Evolutionary conservation across 768 basidiomycete species (phyloP), one percentile per base, ranked within the genome.

Genomic region (Goffeauzyma gilvescens): DNA sequence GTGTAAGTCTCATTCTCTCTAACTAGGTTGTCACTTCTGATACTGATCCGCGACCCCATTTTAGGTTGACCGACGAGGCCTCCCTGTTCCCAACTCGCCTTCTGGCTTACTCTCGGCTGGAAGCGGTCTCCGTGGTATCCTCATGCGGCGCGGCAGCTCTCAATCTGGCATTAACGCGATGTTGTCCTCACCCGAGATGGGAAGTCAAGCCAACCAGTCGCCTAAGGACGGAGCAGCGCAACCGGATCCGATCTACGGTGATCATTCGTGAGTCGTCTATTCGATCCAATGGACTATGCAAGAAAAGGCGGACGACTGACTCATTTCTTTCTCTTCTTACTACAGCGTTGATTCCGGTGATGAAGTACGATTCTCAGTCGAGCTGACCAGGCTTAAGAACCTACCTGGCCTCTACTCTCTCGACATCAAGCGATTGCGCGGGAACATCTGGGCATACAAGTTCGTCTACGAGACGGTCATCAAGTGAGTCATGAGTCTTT

Each of bases 291-390:
- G n/a, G n/a, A n/a, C n/a, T n/a, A n/a, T n/a, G n/a, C n/a, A n/a
- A n/a, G n/a, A n/a, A n/a, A n/a, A n/a, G n/a, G n/a, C n/a, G n/a
- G n/a, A n/a, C n/a, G n/a, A n/a, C n/a, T 26, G 23, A 17, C 2
- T 20, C n/a, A n/a, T n/a, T n/a, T n/a, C n/a, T n/a, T 20, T 6
- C 15, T 33, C 41, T 48, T 22, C 42, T 8, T 18, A 15, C 44
- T 53, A 67, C n/a, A 59, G 70, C 4, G 74, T 81, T 52, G 93
- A 96, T 57, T 74, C 75, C 15, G 86, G 86, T 23, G 90, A 90
- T 54, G 93, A 96, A 75, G 85, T 98, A 52, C 76, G 83, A 52
- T 96, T 96, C 69, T 83, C 77, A 10, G 80, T 95, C 49, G 93
- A 98, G 68, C 66, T 98, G 49, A 95, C 90, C 35, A 69, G 81